Evolutionary conservation across 1,284 basidiomycete species (phyloP).

Genomic region (Cryptococcus maquisensis): DNA sequence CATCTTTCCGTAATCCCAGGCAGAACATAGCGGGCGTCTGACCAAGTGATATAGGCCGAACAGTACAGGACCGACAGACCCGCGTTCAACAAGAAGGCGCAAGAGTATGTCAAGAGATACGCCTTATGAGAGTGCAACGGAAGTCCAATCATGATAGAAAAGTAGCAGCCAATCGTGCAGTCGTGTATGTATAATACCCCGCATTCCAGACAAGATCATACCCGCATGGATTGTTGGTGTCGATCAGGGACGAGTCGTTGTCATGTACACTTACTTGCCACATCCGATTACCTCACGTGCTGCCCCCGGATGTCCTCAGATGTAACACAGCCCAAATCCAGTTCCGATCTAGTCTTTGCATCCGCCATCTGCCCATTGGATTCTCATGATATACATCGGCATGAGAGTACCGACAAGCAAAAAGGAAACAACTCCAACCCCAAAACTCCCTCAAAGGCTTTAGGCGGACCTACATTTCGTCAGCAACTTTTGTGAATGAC

Average conservation of each 20-base stretch:
- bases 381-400: constrained; percentile 20
- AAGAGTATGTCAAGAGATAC: constrained; percentile 39
- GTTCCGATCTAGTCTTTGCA: too few relatives aligned
- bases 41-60: constrained; percentile 33
- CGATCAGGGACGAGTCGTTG: too few relatives aligned
- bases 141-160: background rate
- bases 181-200: background rate
- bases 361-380: background rate
- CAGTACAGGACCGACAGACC: constrained; percentile 40
- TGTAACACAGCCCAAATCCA: too few relatives aligned
- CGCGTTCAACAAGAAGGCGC: constrained; percentile 41
- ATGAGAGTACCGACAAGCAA: constrained; percentile 10
- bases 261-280: too few relatives aligned
- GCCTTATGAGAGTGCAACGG: background rate
- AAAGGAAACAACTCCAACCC: constrained; percentile 2
- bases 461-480: constrained; percentile 8
- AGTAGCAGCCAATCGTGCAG: background rate
- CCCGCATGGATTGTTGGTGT: background rate
- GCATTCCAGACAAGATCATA: background rate
- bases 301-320: too few relatives aligned
- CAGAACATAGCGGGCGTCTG: background rate
- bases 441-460: background rate
- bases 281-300: too few relatives aligned
- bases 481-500: background rate
- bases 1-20: background rate